Conservation (phyloP, 1,284 basidiomycete genomes). For the Melampsora medusae region DNA sequence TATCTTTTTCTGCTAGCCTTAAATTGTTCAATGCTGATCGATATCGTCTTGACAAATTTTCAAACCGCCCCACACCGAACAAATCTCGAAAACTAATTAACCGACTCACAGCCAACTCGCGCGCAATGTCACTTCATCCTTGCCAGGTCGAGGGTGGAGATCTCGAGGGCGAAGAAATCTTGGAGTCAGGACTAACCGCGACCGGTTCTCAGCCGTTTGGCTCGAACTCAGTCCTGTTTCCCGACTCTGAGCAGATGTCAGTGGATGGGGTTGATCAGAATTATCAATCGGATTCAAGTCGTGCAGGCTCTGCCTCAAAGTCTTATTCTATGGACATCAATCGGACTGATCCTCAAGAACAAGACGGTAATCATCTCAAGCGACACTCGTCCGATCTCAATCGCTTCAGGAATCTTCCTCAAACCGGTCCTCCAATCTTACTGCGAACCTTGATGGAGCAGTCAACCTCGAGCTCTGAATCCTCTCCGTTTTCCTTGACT, state of each 20-base stretch:
- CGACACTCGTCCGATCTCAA: neutral
- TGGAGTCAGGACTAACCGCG: neutral
- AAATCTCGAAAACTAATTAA: neutral
- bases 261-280: neutral
- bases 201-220: neutral
- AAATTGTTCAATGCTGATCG: slow-evolving; percentile 5
- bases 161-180: slow-evolving; percentile 16
- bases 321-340: slow-evolving; percentile 1
- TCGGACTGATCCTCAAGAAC: neutral
- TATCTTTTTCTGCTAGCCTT: neutral
- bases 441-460: slow-evolving; percentile 10
- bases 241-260: slow-evolving; percentile 15
- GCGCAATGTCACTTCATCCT: slow-evolving; percentile 16
- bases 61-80: neutral
- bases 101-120: slow-evolving; percentile 3
- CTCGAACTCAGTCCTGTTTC: slow-evolving; percentile 43
- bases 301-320: neutral
- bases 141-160: slow-evolving; percentile 18
- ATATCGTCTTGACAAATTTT: neutral
- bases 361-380: neutral
- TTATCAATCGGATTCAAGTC: neutral
- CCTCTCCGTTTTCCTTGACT: slow-evolving; percentile 31
- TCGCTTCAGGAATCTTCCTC: neutral
- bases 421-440: neutral
- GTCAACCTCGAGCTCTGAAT: slow-evolving; percentile 32